These are phyloP conservation scores for Phytophthora lateralis DNA, from an alignment of 352 stramenopile genomes.

Conservation along the genomic window DNA sequence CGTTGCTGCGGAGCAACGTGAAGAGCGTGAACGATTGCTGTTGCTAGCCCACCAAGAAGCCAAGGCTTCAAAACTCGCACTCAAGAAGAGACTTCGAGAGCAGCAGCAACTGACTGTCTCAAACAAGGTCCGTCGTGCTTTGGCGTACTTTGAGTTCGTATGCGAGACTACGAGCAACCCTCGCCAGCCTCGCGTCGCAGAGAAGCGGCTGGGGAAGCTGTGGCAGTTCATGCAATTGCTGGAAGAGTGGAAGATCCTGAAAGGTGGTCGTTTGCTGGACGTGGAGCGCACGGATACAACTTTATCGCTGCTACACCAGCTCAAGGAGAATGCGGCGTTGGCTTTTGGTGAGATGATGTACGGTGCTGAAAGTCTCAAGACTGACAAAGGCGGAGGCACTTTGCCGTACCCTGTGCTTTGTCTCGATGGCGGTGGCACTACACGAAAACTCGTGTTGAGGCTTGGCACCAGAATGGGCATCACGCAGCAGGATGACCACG, in stretches of 20 bases:
- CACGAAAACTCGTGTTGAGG: slow-evolving; percentile 52
- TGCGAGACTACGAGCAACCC: slow-evolving; percentile 58
- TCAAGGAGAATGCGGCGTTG: slow-evolving; percentile 49
- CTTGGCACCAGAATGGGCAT: slow-evolving; percentile 54
- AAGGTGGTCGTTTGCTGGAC: slow-evolving; percentile 65
- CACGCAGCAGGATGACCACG: slow-evolving; percentile 52
- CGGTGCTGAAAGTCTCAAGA: slow-evolving; percentile 16
- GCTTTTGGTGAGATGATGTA: slow-evolving; percentile 64
- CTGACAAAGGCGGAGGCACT: slow-evolving; percentile 35
- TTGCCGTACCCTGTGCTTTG: slow-evolving; percentile 64
- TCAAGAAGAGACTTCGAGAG: slow-evolving; percentile 42
- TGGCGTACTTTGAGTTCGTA: slow-evolving; percentile 68
- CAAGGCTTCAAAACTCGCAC: slow-evolving; percentile 50
- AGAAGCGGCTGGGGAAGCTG: slow-evolving; percentile 70
- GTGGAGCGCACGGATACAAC: slow-evolving; percentile 59
- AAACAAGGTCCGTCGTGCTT: slow-evolving; percentile 58
- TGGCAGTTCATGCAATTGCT: slow-evolving; percentile 77
- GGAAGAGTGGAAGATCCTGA: slow-evolving; percentile 80
- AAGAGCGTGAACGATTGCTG: slow-evolving; percentile 61
- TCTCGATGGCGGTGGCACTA: slow-evolving; percentile 30
- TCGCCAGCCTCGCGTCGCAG: slow-evolving; percentile 26
- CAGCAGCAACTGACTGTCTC: slow-evolving; percentile 41
- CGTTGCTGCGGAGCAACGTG: slow-evolving; percentile 46
- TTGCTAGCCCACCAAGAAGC: slow-evolving; percentile 55
- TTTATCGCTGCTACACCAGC: slow-evolving; percentile 51